Base-by-base conservation (phyloP, 305 asterid species). In the Fraxinus greggii region DNA sequence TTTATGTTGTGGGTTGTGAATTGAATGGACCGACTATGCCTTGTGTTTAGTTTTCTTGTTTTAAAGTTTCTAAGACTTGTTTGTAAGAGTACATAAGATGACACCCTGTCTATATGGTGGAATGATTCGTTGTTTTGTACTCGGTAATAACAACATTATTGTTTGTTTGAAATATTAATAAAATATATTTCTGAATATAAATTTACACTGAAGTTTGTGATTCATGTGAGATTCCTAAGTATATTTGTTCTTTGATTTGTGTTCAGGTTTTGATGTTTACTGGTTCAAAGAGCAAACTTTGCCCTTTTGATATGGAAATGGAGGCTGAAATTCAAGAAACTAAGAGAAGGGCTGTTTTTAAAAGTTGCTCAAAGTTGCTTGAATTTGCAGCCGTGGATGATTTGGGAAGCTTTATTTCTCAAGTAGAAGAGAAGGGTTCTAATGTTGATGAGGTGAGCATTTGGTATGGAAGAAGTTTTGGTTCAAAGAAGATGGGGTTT, bases 401-500 rank as follows among this genome's bases (percentile, higher is more conserved):
- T 80, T 48, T 91, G 9, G 61, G 84, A 17, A 84, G 81, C 59
- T 91, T 91, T 42, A 51, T 78, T 1, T 35, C 35, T 31, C 88
- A 87, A 83, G 81, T 87, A 5, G 92, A 91, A 83, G 88, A 81
- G 40, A 86, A 42, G 79, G 90, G 92, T 28, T 42, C 77, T 72
- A 84, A 89, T 84, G 81, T 90, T 9, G 81, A 91, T 59, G 90
- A 83, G 7, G 81, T 77, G 3, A 79, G 90, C 83, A 75, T 69
- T 33, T 91, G 95, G 95, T 91, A 89, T 56, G 91, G 95, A 5
- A 79, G 90, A 75, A 85, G 84, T 80, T 86, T 87, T 29, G 92
- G 93, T 7, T 85, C 92, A 0, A 92, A 84, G 48, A 90, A 89
- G 86, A 93, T 93, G 95, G 92, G 92, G 33, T 83, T 89, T 33